These are phyloP conservation scores for Pyrenophora tritici-repentis DNA, from an alignment of 2,329 filamentous ascomycete genomes.

Conservation along the genomic window DNA sequence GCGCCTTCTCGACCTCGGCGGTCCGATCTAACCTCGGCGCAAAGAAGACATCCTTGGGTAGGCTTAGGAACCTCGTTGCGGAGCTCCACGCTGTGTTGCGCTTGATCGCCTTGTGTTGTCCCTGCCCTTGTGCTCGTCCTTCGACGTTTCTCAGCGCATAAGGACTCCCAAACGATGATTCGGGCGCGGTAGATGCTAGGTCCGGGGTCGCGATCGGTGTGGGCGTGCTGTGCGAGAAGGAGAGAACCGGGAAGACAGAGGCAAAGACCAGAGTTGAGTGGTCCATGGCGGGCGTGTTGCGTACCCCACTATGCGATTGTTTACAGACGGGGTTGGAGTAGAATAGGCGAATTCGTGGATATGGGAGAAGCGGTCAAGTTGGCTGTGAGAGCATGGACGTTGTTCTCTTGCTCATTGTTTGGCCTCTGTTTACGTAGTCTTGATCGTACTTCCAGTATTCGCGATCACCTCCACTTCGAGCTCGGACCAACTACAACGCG, in stretches of 20 bases:
- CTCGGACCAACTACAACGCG: slow-evolving; percentile 16
- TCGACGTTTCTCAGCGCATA: slow-evolving; percentile 30
- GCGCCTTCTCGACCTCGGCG: slow-evolving; percentile 44
- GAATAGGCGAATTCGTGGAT: slow-evolving; percentile 2
- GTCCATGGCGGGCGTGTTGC: slow-evolving; percentile 38
- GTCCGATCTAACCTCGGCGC: slow-evolving; percentile 23
- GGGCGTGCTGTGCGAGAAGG: slow-evolving; percentile 49
- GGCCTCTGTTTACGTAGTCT: slow-evolving; percentile 5
- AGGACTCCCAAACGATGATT: slow-evolving; percentile 48
- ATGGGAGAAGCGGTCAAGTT: background rate
- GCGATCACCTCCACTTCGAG: slow-evolving; percentile 11
- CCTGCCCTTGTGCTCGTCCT: slow-evolving; percentile 41
- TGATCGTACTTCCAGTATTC: slow-evolving; percentile 3
- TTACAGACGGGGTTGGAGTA: slow-evolving; percentile 1
- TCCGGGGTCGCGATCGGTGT: slow-evolving; percentile 53
- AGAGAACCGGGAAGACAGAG: slow-evolving; percentile 53
- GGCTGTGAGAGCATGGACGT: background rate
- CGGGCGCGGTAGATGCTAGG: slow-evolving; percentile 48
- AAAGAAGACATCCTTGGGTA: slow-evolving; percentile 36
- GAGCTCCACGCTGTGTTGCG: slow-evolving; percentile 53
- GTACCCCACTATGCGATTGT: slow-evolving; percentile 25
- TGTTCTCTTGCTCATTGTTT: background rate
- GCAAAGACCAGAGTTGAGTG: slow-evolving; percentile 47
- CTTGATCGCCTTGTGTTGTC: slow-evolving; percentile 42
- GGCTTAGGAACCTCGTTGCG: slow-evolving; percentile 51